Percentiles rank a stretch among this genome's conserved stretches.
phyloP scores from a whole-genome alignment of 1,284 basidiomycete genomes.

The Cutaneotrichosporon dermatis region DNA sequence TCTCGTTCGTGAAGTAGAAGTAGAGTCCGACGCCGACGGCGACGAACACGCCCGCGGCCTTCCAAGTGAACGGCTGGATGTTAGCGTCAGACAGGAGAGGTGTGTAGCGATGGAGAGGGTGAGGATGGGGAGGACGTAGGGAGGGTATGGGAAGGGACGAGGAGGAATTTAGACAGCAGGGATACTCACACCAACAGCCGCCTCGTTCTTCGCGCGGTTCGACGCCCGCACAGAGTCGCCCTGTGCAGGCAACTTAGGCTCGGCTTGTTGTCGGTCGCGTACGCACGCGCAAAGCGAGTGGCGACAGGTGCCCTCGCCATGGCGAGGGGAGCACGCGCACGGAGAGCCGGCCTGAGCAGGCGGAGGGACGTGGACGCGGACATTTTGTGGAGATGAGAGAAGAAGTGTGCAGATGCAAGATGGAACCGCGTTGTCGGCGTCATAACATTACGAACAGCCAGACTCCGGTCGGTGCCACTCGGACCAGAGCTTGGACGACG shows the following conservation, averaged over 20 bases:
- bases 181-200: slow-evolving; percentile 25
- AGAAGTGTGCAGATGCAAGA: background rate
- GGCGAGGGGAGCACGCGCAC: background rate
- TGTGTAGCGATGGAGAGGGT: too few species aligned
- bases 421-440: background rate
- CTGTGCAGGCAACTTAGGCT: background rate
- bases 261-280: background rate
- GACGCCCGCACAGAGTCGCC: slow-evolving; percentile 1
- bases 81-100: background rate
- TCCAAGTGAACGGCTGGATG: slow-evolving; percentile 76
- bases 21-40: slow-evolving; percentile 75
- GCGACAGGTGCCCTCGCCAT: background rate
- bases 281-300: background rate
- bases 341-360: background rate
- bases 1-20: slow-evolving; percentile 85
- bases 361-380: background rate
- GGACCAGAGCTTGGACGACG: background rate
- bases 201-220: slow-evolving; percentile 17
- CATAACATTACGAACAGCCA: background rate
- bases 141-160: too few species aligned
- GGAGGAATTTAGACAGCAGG: too few species aligned
- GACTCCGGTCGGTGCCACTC: slow-evolving; percentile 1
- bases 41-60: slow-evolving; percentile 75
- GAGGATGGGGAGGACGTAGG: too few species aligned
- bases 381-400: background rate